Evolutionary conservation across 139 green algal species (phyloP), one percentile per base, ranked within the genome.

Genomic region (Chlorella sp.): DNA sequence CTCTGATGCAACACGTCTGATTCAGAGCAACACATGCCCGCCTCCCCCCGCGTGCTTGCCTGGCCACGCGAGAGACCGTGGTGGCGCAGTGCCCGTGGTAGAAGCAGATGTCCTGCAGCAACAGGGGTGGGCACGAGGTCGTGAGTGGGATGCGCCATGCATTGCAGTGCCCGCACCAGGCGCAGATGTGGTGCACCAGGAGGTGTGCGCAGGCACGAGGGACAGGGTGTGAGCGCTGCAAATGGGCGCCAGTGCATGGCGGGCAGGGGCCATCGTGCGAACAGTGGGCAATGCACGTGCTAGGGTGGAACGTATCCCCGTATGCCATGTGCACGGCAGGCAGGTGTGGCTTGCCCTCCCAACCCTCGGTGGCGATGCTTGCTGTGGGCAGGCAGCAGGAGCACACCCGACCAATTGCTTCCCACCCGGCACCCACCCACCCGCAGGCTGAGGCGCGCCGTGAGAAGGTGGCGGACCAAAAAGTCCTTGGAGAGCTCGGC

Each of bases 21-120:
- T n/a, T n/a, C n/a, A n/a, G n/a, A n/a, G n/a, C n/a, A 71, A 18
- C 26, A 77, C 69, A 4, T 34, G 69, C 28, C 69, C 16, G 14
- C 30, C 28, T 28, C 28, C 69, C 69, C 69, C 30, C 30, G 12
- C 28, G 2, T 28, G 32, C 66, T 28, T 61, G 40, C 83, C 83
- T 88, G 37, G 83, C 83, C 39, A 88, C 83, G 64, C 83, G 83
- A 0, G 83, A 88, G 0, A 88, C 66, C 26, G 83, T 88, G 37
- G 83, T 88, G 64, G 83, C 83, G 66, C 83, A 88, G 66, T 88
- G 83, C n/a, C 83, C 83, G 34, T 88, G 83, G 18, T 81, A 88
- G 39, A 39, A 88, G 83, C 83, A 88, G 26, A 88, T 66, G 39
- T 88, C 83, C 37, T 79, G 83, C 37, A n/a, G 75, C 36, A 34